These are phyloP conservation scores for Grosmannia clavigera DNA, from an alignment of 2,329 filamentous ascomycete genomes.

Conservation along the genomic window DNA sequence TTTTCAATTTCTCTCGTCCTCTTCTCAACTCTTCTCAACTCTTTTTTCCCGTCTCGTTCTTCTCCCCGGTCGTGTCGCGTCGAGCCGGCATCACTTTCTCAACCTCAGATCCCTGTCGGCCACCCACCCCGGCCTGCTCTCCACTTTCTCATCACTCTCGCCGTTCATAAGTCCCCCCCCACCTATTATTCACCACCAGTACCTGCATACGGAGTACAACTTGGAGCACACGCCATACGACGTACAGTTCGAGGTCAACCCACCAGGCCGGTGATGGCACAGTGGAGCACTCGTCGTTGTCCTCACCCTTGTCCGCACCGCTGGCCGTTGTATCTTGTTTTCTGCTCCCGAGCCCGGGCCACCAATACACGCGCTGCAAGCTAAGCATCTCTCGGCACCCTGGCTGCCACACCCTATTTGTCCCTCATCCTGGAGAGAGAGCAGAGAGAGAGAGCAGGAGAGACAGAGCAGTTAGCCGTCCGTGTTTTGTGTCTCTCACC, in stretches of 20 bases:
- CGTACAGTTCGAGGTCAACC: neutral
- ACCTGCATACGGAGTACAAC: neutral
- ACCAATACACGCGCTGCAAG: neutral
- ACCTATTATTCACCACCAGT: neutral
- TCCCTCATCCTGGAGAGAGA: neutral
- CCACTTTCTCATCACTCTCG: neutral
- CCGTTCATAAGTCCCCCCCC: neutral
- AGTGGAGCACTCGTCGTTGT: slow-evolving; percentile 5
- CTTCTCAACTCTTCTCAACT: neutral
- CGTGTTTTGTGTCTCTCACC: neutral
- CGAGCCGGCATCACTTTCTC: neutral
- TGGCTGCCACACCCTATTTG: neutral
- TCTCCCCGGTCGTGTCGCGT: neutral
- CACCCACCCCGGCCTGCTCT: neutral
- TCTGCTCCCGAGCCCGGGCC: neutral
- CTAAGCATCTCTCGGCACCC: neutral
- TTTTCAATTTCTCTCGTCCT: neutral
- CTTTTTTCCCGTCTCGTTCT: neutral
- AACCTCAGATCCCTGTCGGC: neutral
- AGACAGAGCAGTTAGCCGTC: neutral
- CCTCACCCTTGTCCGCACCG: neutral
- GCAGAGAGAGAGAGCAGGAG: neutral
- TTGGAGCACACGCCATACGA: neutral
- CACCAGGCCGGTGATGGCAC: slow-evolving; percentile 7
- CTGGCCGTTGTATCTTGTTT: neutral